A percentile compares a stretch with the other conserved stretches of the same genome.
Conservation (phyloP, 768 basidiomycete genomes). For the Trametes elegans region DNA sequence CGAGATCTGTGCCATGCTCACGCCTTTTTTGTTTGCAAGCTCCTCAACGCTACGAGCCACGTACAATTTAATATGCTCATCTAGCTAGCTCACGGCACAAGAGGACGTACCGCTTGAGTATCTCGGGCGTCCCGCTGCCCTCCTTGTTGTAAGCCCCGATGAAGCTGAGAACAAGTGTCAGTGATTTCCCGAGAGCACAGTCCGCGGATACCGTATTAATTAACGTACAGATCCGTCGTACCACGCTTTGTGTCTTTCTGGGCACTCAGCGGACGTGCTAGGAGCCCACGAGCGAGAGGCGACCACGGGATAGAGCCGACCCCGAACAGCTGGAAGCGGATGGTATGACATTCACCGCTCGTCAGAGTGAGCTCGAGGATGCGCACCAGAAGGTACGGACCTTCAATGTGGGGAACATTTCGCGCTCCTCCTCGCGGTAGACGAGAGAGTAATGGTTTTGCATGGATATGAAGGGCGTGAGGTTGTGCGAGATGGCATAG, state of each 20-base stretch:
- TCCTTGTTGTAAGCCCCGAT: conserved; percentile 13
- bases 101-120: conserved; percentile 19
- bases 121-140: conserved; percentile 15
- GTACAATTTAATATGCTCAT: neutral
- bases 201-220: neutral
- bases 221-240: conserved; percentile 25
- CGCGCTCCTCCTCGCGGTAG: conserved; percentile 46
- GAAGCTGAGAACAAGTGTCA: neutral
- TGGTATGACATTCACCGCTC: too few relatives aligned
- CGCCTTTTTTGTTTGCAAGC: conserved; percentile 38
- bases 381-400: neutral
- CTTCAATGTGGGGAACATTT: conserved; percentile 39
- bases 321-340: conserved; percentile 33
- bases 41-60: conserved; percentile 26
- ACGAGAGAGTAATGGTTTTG: conserved; percentile 45
- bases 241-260: conserved; percentile 25
- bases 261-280: conserved; percentile 27
- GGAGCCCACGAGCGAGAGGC: conserved; percentile 35
- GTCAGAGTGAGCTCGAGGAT: too few relatives aligned
- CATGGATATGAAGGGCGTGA: conserved; percentile 46
- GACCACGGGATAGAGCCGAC: conserved; percentile 42
- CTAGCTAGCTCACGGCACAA: neutral
- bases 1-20: conserved; percentile 42
- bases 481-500: conserved; percentile 35
- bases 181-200: neutral